These are phyloP conservation scores for Plectosphaerella sp. DNA, from an alignment of 2,329 filamentous ascomycete genomes.

Conservation along the genomic window DNA sequence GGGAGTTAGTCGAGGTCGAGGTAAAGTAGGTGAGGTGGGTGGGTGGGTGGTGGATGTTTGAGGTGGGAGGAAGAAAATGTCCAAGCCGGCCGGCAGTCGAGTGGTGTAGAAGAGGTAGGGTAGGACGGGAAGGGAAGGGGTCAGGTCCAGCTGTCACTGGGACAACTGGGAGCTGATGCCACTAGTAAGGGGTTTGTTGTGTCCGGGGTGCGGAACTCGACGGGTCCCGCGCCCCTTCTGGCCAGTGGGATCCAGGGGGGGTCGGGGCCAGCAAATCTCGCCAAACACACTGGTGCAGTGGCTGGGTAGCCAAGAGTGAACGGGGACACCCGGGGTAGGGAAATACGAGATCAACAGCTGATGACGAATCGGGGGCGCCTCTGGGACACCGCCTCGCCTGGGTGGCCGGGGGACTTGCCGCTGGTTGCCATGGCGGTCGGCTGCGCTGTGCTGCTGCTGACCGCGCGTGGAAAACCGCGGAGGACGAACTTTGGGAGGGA, in stretches of 20 bases:
- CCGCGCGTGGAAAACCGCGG: slow-evolving; percentile 3
- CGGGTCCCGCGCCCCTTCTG: background rate
- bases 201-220: background rate
- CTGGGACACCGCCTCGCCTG: slow-evolving; percentile 1
- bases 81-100: no score
- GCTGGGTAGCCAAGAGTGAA: background rate
- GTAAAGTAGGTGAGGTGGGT: slow-evolving; percentile 11
- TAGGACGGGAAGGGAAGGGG: slow-evolving; percentile 5
- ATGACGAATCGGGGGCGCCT: background rate
- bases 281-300: background rate
- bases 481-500: slow-evolving; percentile 4
- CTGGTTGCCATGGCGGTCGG: background rate
- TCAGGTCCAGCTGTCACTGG: slow-evolving; percentile 6
- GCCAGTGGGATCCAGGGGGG: background rate
- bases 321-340: background rate
- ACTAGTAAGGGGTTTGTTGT: background rate
- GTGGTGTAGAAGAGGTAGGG: slow-evolving; percentile 24
- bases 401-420: slow-evolving; percentile 6
- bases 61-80: background rate
- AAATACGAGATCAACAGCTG: slow-evolving; percentile 1
- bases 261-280: background rate
- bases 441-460: background rate
- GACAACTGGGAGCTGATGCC: slow-evolving; percentile 9
- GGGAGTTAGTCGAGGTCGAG: slow-evolving; percentile 15
- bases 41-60: slow-evolving; percentile 1